Conservation (phyloP, 768 basidiomycete genomes). For the Podaxis pistillaris region DNA sequence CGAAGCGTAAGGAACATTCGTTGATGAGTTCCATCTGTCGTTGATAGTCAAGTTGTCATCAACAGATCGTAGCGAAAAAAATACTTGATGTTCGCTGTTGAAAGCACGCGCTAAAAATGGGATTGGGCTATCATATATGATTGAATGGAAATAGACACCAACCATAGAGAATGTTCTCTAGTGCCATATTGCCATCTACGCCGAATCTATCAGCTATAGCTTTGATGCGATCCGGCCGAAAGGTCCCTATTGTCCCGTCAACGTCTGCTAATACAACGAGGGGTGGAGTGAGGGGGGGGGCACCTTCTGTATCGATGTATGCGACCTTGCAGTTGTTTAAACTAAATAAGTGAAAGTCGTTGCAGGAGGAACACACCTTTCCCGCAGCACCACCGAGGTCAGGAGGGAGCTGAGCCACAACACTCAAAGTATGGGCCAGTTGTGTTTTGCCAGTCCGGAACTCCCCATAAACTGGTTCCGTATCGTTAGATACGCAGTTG, state of each 20-base stretch:
- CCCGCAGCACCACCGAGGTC: conserved; percentile 91
- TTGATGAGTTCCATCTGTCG: conserved; percentile 87
- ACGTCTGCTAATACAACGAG: not conserved
- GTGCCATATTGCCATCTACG: conserved; percentile 82
- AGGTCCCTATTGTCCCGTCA: conserved; percentile 59
- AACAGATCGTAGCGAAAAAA: conserved; percentile 3
- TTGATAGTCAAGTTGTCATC: not conserved
- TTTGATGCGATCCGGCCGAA: conserved; percentile 90
- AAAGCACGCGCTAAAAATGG: conserved; percentile 71
- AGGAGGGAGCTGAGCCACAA: conserved; percentile 82
- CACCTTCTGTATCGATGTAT: conserved; percentile 88
- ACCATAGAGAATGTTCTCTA: conserved; percentile 94
- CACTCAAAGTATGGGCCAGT: conserved; percentile 92
- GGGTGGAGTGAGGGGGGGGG: conserved; percentile 1
- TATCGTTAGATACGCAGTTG: conserved; percentile 5
- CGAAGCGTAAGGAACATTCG: conserved; percentile 83
- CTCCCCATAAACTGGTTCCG: conserved; percentile 80
- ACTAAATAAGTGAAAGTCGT: not conserved
- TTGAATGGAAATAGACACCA: conserved; percentile 6
- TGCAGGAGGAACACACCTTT: conserved; percentile 47
- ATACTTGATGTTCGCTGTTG: conserved; percentile 89
- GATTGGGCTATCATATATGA: not conserved
- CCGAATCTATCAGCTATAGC: conserved; percentile 93
- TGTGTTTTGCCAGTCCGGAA: conserved; percentile 97
- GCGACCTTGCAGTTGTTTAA: conserved; percentile 55